phyloP scores from a whole-genome alignment of 2,329 filamentous ascomycete genomes.

The Stachybotrys chartarum region DNA sequence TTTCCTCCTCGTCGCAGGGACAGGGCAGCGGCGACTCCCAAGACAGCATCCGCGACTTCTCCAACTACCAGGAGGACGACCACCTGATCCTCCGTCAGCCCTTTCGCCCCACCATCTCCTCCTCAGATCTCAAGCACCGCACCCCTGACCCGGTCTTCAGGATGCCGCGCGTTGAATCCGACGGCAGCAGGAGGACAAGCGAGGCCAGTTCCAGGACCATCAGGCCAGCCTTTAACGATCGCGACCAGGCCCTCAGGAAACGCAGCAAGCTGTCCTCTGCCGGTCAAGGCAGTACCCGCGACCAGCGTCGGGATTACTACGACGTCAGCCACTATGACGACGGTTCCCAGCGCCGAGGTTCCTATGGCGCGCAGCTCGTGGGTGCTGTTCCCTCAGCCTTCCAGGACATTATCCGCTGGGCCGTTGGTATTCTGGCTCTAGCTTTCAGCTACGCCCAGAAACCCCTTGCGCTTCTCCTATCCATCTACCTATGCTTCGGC shows the following conservation, averaged over 20 bases:
- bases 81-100: constrained; percentile 46
- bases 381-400: constrained; percentile 29
- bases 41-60: constrained; percentile 49
- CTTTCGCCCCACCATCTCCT: constrained; percentile 44
- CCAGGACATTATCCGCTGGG: constrained; percentile 38
- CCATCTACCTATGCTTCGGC: constrained; percentile 54
- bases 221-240: constrained; percentile 5
- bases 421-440: constrained; percentile 47
- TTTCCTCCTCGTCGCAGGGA: constrained; percentile 31
- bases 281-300: neutral
- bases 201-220: constrained; percentile 17
- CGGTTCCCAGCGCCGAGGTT: constrained; percentile 4
- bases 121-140: constrained; percentile 13
- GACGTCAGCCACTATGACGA: constrained; percentile 2
- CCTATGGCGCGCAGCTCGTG: constrained; percentile 22
- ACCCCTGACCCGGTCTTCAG: constrained; percentile 44
- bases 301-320: neutral
- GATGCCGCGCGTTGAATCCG: constrained; percentile 42
- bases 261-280: neutral
- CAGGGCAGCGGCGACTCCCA: constrained; percentile 38
- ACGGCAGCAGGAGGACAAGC: constrained; percentile 27
- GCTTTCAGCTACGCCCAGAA: constrained; percentile 57
- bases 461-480: constrained; percentile 54
- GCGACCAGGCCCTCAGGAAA: neutral
- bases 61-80: constrained; percentile 46